Evolutionary conservation across 257 asterid species (phyloP), one percentile per base, ranked within the genome.

Genomic region (Solanum stenotomum): DNA sequence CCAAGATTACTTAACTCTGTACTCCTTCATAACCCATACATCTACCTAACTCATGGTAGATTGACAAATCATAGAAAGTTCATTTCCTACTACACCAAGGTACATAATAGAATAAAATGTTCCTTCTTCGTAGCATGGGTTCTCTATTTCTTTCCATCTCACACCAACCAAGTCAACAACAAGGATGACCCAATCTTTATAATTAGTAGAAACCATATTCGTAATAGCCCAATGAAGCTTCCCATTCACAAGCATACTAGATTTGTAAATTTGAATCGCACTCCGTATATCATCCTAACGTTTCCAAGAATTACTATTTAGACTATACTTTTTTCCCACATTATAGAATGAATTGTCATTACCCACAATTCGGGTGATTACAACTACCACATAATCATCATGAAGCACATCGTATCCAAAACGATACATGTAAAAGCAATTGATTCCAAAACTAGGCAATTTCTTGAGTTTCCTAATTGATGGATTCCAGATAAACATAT

Each of bases 41-140:
- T 94, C 95, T 0, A 87, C 93, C 35, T 76, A n/a, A 11, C 12
- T 68, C 11, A 20, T 31, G 22, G 61, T 4, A 35, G 34, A 85
- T 61, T 90, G 44, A 88, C 90, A 92, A 33, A 93, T 87, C 84
- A 92, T 90, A 8, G 86, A 91, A 44, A 94, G 86, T 27, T 87
- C 74, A 16, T 91, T 95, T 77, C 88, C 92, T 1, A 88, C 34
- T 3, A 38, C 93, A 5, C 90, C 92, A 4, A 70, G 38, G 76
- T 83, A 92, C 52, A 31, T 34, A 20, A 1, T 34, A 44, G 92
- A 82, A 38, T 86, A 86, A 70, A 35, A n/a, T 20, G 65, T 71
- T 38, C 85, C 84, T 14, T 91, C 86, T 1, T 85, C 92, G 49
- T 86, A 89, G 52, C 86, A 61, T 0, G 96, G 94, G 63, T 88